Conservation (phyloP, 257 asterid genomes). For the Phtheirospermum japonicum region DNA sequence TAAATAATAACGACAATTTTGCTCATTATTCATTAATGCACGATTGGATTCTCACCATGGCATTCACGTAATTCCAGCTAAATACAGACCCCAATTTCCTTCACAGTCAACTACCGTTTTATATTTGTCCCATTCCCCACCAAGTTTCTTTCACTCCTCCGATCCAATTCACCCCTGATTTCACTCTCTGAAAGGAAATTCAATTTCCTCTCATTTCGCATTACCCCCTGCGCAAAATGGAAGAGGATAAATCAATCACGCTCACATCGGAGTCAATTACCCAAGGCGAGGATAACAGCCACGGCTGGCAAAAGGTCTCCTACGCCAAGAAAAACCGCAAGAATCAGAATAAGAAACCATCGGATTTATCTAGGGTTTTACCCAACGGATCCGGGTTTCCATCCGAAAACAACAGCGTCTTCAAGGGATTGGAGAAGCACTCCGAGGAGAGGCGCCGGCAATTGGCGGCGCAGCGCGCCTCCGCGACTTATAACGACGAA, state of each 20-base stretch:
- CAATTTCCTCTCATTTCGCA: not conserved
- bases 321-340: constrained; percentile 57
- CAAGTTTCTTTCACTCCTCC: not conserved
- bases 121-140: not conserved
- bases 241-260: constrained; percentile 42
- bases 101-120: not conserved
- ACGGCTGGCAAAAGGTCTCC: constrained; percentile 66
- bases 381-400: constrained; percentile 51
- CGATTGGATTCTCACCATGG: not conserved
- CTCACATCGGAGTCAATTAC: constrained; percentile 25
- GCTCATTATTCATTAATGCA: not conserved
- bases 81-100: not conserved
- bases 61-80: not conserved
- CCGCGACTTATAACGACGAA: constrained; percentile 43
- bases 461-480: constrained; percentile 63
- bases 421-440: constrained; percentile 65
- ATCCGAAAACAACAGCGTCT: constrained; percentile 38
- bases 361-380: constrained; percentile 35
- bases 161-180: not conserved
- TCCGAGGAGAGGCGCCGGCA: constrained; percentile 69
- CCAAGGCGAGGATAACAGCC: constrained; percentile 37
- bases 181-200: not conserved
- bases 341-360: constrained; percentile 28
- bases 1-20: too few relatives aligned
- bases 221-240: constrained; percentile 29